Base-by-base conservation (phyloP, 2,329 filamentous ascomycete species). In the Penicillium nordicum region DNA sequence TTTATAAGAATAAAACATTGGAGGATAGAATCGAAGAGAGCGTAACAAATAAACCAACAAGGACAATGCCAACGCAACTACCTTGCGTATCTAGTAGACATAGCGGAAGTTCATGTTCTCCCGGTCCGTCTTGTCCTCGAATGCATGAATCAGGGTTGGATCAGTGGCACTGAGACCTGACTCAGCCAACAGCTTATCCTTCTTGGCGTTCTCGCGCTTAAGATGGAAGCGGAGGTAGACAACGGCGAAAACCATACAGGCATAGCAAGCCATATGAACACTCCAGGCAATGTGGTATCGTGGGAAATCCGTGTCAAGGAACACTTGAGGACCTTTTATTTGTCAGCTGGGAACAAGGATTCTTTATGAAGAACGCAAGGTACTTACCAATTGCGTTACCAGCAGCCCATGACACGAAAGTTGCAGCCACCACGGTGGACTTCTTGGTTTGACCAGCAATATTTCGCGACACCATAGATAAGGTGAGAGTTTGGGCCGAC, bases 381-480 rank as follows among this genome's bases (percentile, higher is more conserved):
- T 16, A 73, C 69, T 68, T 74, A 75, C 83, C 86, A 45, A 87
- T 84, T 2, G 86, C 82, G 63, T 90, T 90, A 0, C 87, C 87
- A 0, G 82, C 80, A 21, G 84, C 81, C 87, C 87, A 90, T 41
- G 84, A 81, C 60, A 89, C 79, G 67, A 90, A 90, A 71, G 88
- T 89, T 62, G 84, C 80, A 6, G 87, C 85, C 3, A 90, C 82
- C 7, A 83, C 84, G 10, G 86, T 80, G 0, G 82, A 81, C 70
- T 89, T 90, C 75, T 91, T 91, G 1, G 88, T 90, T 63, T 88
- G 86, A 0, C 88, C 88, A 27, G 84, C 88, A 10, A 89, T 77
- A 66, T 90, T 90, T 16, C 87, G 81, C 0, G 84, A 84, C 55
- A 89, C 80, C 77, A 90, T 81, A 14, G 85, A 86, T 63, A 90